Evolutionary conservation across 1,139 yeast genomes (phyloP).

Genomic region (Nematodospora anomalae): DNA sequence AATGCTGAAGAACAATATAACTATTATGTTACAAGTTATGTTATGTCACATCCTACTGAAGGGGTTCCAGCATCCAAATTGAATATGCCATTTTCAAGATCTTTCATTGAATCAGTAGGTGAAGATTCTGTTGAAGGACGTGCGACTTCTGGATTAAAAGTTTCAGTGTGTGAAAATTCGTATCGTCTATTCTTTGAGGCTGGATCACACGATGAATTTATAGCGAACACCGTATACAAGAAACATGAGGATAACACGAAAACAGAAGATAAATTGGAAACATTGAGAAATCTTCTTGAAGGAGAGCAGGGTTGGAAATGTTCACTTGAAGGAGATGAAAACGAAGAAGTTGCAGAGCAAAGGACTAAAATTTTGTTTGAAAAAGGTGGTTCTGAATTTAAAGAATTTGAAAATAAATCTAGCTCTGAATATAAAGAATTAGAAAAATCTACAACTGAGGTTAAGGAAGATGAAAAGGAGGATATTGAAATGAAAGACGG

Average conservation of each 20-base stretch:
- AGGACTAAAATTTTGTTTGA: conserved; percentile 28
- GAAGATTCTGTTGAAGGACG: conserved; percentile 67
- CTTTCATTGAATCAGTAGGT: conserved; percentile 56
- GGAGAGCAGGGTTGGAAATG: conserved; percentile 42
- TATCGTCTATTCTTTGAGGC: conserved; percentile 81
- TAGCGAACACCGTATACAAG: conserved; percentile 52
- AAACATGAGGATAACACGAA: conserved; percentile 29
- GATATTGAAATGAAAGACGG: conserved; percentile 14
- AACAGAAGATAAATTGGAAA: conserved; percentile 27
- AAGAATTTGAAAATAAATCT: conserved; percentile 17
- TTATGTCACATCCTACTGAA: conserved; percentile 96
- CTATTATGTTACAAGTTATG: conserved; percentile 87
- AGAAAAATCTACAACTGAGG: conserved; percentile 2
- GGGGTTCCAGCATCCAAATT: conserved; percentile 86
- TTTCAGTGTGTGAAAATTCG: conserved; percentile 76
- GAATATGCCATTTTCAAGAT: conserved; percentile 69
- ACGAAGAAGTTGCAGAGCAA: conserved; percentile 23
- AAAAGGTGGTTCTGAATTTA: conserved; percentile 34
- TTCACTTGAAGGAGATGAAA: conserved; percentile 27
- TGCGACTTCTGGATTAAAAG: conserved; percentile 71
- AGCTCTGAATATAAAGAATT: conserved; percentile 4
- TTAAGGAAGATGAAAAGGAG: conserved; percentile 5
- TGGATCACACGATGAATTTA: conserved; percentile 79
- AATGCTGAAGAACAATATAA: conserved; percentile 83
- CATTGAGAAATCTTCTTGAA: conserved; percentile 30